These are phyloP conservation scores for Juglanconis sp. DNA, from an alignment of 2,329 filamentous ascomycete species.

Conservation along the genomic window DNA sequence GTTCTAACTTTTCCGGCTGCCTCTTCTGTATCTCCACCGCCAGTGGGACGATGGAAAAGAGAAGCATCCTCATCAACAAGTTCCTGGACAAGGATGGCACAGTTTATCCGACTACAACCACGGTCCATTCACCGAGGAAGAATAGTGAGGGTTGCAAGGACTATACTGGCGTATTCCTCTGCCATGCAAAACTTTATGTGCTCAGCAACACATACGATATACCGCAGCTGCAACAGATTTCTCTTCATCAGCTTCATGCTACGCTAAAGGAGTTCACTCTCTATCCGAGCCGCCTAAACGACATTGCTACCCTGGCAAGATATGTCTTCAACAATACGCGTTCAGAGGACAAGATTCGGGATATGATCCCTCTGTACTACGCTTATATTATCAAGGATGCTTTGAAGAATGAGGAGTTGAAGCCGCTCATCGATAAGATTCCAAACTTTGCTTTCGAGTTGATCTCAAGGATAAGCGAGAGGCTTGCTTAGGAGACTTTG, in stretches of 20 bases:
- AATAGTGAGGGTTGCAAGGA: slow-evolving; percentile 16
- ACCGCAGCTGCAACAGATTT: not conserved
- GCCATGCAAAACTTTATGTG: slow-evolving; percentile 19
- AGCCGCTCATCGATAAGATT: slow-evolving; percentile 1
- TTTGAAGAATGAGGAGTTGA: slow-evolving; percentile 1
- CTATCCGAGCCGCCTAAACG: slow-evolving; percentile 8
- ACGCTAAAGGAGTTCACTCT: slow-evolving; percentile 15
- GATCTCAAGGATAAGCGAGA: slow-evolving; percentile 7
- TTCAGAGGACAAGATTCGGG: slow-evolving; percentile 8
- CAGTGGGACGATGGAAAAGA: too few relatives aligned
- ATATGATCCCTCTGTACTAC: slow-evolving; percentile 11
- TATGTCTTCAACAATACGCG: slow-evolving; percentile 17
- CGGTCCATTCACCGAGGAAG: not conserved
- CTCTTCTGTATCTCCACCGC: not conserved
- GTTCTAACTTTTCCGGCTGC: not conserved
- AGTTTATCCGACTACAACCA: not conserved
- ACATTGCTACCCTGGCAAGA: slow-evolving; percentile 1
- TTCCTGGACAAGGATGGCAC: not conserved
- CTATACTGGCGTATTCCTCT: slow-evolving; percentile 16
- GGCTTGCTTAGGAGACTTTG: not conserved
- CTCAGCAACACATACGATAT: slow-evolving; percentile 18
- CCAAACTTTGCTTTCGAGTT: slow-evolving; percentile 6
- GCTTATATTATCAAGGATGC: slow-evolving; percentile 18
- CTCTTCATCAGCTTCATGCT: slow-evolving; percentile 11
- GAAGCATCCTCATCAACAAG: not conserved